Base-by-base conservation (phyloP, 352 stramenopile genomes). In the Elongisporangium prolatum region DNA sequence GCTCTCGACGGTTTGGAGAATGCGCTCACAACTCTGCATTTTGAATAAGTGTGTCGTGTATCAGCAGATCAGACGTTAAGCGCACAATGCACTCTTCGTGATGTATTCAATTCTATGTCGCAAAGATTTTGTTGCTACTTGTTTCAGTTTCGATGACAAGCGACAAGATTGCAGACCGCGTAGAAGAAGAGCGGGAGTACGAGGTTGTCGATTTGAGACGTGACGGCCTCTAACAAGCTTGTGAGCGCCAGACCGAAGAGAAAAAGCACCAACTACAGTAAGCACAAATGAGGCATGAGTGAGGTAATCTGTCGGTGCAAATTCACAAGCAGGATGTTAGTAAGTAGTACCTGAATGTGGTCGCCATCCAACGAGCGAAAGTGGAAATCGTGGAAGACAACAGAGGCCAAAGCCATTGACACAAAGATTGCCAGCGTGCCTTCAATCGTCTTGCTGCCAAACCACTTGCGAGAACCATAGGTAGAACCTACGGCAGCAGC, bases 151-250 rank as follows among this genome's bases (percentile, higher is more conserved):
- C 55, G 38, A 53, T 85, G 65, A 24, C 75, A 88, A 28, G 56
- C 51, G 7, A 86, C 69, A 14, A 91, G 60, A 52, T 86, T 89
- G 58, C 70, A 78, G 20, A 71, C 38, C 3, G 61, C 69, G 51
- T 77, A 88, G 22, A 88, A 78, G 59, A 80, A 88, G 9, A 94
- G 74, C 28, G 84, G 84, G 4, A 94, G 69, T 21, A 92, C 81
- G 52, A 92, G 69, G 64, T 94, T 94, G 68, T 94, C 84, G 60
- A 94, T 94, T 59, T 92, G 84, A 8, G 76, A 66, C 14, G 84
- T 91, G 13, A 77, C 68, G 0, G 77, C 83, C 38, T 94, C 84
- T 20, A 92, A 68, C 1, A 88, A 48, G 40, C 64, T 88, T 20
- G 83, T 92, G 51, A 90, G 68, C 8, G 84, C 38, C 7, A 75